Evolutionary conservation across 192 early-diverging fungal species (phyloP).

Genomic region (Mortierella hygrophila): DNA sequence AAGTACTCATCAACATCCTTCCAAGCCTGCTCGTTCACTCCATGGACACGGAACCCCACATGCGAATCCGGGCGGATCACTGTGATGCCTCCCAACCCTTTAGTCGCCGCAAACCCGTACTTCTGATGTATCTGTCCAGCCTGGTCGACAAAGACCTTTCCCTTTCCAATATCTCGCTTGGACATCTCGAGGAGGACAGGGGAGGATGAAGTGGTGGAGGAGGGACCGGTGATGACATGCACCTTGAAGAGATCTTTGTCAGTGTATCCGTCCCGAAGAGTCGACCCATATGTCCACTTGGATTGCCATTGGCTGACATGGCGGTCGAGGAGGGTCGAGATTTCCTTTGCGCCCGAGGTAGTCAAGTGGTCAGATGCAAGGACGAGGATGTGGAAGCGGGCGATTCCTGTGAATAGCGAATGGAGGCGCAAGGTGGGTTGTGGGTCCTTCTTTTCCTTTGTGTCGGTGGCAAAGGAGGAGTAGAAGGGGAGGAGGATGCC

Average conservation of each 20-base stretch:
- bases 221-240: slow-evolving; percentile 30
- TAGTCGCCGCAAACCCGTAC: slow-evolving; percentile 20
- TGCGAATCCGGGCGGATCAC: slow-evolving; percentile 33
- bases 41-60: slow-evolving; percentile 35
- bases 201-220: not conserved
- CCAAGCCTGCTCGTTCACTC: slow-evolving; percentile 24
- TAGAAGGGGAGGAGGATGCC: slow-evolving; percentile 17
- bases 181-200: not conserved
- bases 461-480: not conserved
- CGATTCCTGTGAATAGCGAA: slow-evolving; percentile 19
- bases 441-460: not conserved
- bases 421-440: slow-evolving; percentile 7
- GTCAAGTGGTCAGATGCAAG: slow-evolving; percentile 24
- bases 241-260: slow-evolving; percentile 25
- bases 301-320: slow-evolving; percentile 20
- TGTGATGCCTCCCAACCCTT: slow-evolving; percentile 17
- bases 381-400: slow-evolving; percentile 40
- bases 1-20: slow-evolving; percentile 40
- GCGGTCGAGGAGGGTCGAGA: not conserved
- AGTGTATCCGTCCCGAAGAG: not conserved
- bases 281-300: slow-evolving; percentile 24
- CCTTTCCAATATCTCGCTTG: slow-evolving; percentile 8
- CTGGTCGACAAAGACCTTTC: slow-evolving; percentile 12
- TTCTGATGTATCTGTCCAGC: slow-evolving; percentile 10
- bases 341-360: not conserved